Base-by-base conservation (phyloP, 176 grass and related monocot species). In the Cymbopogon citratus region DNA sequence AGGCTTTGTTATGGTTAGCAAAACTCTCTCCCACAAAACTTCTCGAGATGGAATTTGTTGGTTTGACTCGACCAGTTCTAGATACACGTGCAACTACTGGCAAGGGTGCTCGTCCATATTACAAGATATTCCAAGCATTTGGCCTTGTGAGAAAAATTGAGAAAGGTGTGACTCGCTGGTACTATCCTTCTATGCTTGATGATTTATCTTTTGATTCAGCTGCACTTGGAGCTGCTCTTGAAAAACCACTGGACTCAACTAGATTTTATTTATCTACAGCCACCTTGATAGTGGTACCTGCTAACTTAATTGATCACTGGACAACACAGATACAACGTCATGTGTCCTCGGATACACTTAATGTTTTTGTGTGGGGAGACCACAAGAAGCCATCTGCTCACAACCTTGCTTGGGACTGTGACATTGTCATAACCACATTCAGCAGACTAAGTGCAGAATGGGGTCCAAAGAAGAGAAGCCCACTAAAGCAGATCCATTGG, bases 291-390 rank as follows among this genome's bases (percentile, higher is more conserved):
- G 89, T 99, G 35, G 92, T 95, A 34, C 96, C 96, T 69, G 80
- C 96, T 91, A 99, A 99, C 79, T 84, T 99, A 69, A 90, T 99
- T 52, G 96, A 95, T 81, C 96, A 98, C 56, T 98, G 92, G 95
- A 94, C 74, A 88, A 91, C 90, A 54, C 95, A 98, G 68, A 95
- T 98, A 76, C 81, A 93, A 69, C 89, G 88, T 25, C 95, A 98
- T 86, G 89, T 95, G 60, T 85, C 80, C 44, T 88, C 79, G 3
- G 88, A 84, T 29, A 88, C 90, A 41, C 87, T 98, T 41, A 74
- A 83, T 74, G 90, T 95, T 45, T 93, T 82, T 84, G 79, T 87
- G 14, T 98, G 90, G 92, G 88, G 81, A 16, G 86, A 87, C 71
- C 69, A 98, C 74, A 94, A 84, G 81, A 89, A 81, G 54, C 92